phyloP scores from a whole-genome alignment of 768 basidiomycete genomes.

The Boletus vinaceobasis region DNA sequence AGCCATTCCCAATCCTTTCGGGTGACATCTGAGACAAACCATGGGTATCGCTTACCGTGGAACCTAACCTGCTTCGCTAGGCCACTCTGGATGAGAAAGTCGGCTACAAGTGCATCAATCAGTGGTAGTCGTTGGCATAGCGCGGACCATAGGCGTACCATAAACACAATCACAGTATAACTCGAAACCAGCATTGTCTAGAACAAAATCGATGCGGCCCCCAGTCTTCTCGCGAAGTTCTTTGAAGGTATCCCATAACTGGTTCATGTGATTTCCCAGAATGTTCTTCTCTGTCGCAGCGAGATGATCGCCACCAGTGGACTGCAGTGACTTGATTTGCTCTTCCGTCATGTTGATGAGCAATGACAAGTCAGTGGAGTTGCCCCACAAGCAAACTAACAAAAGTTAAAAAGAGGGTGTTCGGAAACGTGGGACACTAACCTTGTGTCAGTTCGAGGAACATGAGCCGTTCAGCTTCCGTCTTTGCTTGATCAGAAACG shows the following conservation, averaged over 20 bases:
- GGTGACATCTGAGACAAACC: conserved; percentile 94
- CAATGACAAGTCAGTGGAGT: conserved; percentile 92
- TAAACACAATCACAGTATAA: conserved; percentile 86
- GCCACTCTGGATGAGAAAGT: conserved; percentile 90
- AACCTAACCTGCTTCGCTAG: conserved; percentile 82
- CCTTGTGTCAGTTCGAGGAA: conserved; percentile 93
- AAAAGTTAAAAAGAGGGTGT: neutral
- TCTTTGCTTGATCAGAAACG: conserved; percentile 48
- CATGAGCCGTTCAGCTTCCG: conserved; percentile 76
- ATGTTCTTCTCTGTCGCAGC: conserved; percentile 97
- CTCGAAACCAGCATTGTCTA: conserved; percentile 85
- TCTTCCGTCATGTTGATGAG: conserved; percentile 98
- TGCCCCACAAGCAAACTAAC: conserved; percentile 94
- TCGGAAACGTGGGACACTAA: conserved; percentile 28
- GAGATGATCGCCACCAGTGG: conserved; percentile 92
- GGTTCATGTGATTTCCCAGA: conserved; percentile 74
- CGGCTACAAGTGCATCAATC: conserved; percentile 51
- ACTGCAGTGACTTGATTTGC: conserved; percentile 94
- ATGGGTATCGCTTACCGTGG: conserved; percentile 94
- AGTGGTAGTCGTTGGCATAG: neutral
- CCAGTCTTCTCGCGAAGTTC: conserved; percentile 65
- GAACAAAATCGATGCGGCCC: conserved; percentile 75
- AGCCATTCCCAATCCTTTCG: conserved; percentile 95
- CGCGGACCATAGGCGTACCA: conserved; percentile 42
- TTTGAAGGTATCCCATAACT: conserved; percentile 73